Base-by-base conservation (phyloP, 2,329 filamentous ascomycete species). In the Fusarium ambrosium region DNA sequence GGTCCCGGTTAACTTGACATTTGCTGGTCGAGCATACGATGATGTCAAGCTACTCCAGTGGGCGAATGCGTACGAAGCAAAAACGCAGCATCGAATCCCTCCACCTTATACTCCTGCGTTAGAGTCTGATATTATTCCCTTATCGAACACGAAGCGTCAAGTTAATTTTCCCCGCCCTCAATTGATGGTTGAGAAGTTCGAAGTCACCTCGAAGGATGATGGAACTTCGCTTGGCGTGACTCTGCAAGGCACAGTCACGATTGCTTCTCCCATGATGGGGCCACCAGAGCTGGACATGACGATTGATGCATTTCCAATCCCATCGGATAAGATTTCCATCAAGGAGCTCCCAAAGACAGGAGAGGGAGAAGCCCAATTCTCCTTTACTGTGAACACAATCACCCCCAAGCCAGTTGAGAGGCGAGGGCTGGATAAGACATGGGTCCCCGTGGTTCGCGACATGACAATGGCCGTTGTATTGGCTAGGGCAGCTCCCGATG, bases 1-100 rank as follows among this genome's bases (percentile, higher is more conserved):
- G 1, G 88, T 90, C 85, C 88, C 89, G 0, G 82, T 89, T 0
- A 87, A 87, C 36, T 72, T 90, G 11, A 89, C 87, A 0, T 89
- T 90, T 75, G 86, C 85, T 0, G 85, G 85, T 0, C 86, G 83
- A 43, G 87, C 86, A 2, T 88, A 87, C 58, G 81, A 84, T 0
- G 88, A 90, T 66, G 63, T 48, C 3, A 72, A 75, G 0, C 45
- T 84, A 8, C 43, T 84, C 11, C 62, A 64, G 3, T 80, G 66
- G 45, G 78, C 77, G 0, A 70, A 69, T 32, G 77, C 75, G 1
- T 79, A 70, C 11, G 77, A 79, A 34, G 51, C 11, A 29, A n/a
- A 32, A 32, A 55, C 51, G 51, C 27, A 56, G 4, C 34, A 43
- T 0, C 70, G 76, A 3, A 27, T 60, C 4, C 8, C 63, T 34